Conservation (phyloP, 352 stramenopile species). For the Globisporangium paddicum region DNA sequence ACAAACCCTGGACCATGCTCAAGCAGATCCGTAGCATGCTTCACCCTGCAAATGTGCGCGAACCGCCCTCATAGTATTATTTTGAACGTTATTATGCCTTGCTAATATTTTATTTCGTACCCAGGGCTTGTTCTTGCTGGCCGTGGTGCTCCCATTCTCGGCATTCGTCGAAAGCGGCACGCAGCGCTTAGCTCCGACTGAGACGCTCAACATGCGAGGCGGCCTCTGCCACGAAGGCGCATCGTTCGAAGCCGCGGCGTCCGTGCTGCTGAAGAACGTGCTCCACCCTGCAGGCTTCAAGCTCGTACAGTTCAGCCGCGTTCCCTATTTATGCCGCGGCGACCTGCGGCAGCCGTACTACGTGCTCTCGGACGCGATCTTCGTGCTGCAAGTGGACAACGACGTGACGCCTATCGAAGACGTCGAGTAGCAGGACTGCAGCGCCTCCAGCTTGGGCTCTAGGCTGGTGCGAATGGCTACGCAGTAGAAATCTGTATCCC, state of each 20-base stretch:
- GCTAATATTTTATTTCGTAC: not conserved
- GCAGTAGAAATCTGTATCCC: no score
- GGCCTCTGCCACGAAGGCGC: slow-evolving; percentile 52
- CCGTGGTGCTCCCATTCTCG: slow-evolving; percentile 76
- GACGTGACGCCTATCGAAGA: slow-evolving; percentile 4
- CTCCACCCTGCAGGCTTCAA: slow-evolving; percentile 68
- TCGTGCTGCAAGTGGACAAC: slow-evolving; percentile 60
- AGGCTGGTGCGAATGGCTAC: no score
- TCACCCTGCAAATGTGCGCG: slow-evolving; percentile 47
- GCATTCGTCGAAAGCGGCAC: slow-evolving; percentile 82
- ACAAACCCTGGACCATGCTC: slow-evolving; percentile 79
- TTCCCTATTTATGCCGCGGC: slow-evolving; percentile 79
- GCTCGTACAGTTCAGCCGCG: slow-evolving; percentile 71
- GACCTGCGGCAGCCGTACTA: slow-evolving; percentile 81
- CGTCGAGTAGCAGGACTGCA: not conserved
- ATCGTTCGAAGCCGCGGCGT: slow-evolving; percentile 64
- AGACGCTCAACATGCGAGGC: slow-evolving; percentile 64
- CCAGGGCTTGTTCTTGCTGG: slow-evolving; percentile 67
- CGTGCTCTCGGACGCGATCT: slow-evolving; percentile 81
- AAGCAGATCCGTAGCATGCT: slow-evolving; percentile 71
- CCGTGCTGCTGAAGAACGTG: slow-evolving; percentile 61
- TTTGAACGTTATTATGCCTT: not conserved
- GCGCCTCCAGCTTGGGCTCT: no score
- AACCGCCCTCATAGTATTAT: no score
- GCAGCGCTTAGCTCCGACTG: slow-evolving; percentile 44